Percentiles rank a stretch among this genome's conserved stretches.
phyloP scores from a whole-genome alignment of 106 monocot species.

The Acorus calamus region DNA sequence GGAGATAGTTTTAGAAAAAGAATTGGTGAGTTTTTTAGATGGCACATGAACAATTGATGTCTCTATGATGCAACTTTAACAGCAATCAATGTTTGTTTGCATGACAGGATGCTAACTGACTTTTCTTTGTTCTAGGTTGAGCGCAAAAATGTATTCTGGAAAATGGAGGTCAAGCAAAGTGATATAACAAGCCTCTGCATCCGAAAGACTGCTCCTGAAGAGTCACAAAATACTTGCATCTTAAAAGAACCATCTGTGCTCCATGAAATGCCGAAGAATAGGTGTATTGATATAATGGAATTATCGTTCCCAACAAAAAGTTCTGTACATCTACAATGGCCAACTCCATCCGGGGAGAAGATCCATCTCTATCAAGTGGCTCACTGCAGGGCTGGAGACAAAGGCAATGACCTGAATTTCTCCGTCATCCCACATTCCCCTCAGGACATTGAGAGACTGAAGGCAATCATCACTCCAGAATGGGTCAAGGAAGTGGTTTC shows the following conservation, averaged over 20 bases:
- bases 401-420: conserved; percentile 91
- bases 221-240: not conserved
- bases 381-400: conserved; percentile 86
- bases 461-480: conserved; percentile 48
- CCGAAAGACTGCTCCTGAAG: not conserved
- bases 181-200: not conserved
- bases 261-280: conserved; percentile 1
- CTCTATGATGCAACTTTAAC: no score
- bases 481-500: conserved; percentile 68
- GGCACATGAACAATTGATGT: no score
- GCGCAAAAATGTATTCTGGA: conserved; percentile 60
- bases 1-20: conserved; percentile 73
- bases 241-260: conserved; percentile 1
- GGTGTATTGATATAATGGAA: not conserved
- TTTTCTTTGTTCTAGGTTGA: conserved; percentile 38
- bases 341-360: conserved; percentile 33
- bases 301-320: not conserved
- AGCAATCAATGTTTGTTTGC: no score
- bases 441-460: conserved; percentile 52
- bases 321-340: conserved; percentile 3
- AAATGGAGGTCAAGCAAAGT: conserved; percentile 30
- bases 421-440: conserved; percentile 82
- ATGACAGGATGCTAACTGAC: no score
- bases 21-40: conserved; percentile 43
- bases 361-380: conserved; percentile 77